Evolutionary conservation across 1,139 yeast genomes (phyloP).

Genomic region (Keqinozyma sinolaborantium): DNA sequence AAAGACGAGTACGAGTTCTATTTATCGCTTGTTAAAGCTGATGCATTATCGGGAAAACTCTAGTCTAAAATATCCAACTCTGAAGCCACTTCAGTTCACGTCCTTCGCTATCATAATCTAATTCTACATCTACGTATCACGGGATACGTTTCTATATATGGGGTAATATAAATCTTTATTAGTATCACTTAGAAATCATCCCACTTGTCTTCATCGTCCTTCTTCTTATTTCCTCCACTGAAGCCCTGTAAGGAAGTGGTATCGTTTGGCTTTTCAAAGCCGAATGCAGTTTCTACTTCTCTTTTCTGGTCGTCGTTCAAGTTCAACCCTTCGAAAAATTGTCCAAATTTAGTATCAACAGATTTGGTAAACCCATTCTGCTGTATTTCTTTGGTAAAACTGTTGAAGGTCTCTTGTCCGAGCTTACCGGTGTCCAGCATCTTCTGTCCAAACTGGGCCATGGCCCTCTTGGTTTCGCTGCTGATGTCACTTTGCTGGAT

Average conservation of each 20-base stretch:
- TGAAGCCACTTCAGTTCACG: background rate
- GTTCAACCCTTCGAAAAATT: slow-evolving; percentile 45
- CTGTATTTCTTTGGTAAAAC: slow-evolving; percentile 50
- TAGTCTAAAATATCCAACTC: too few relatives aligned
- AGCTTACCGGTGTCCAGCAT: slow-evolving; percentile 85
- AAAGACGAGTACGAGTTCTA: slow-evolving; percentile 30
- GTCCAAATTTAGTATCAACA: slow-evolving; percentile 49
- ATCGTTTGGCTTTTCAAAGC: slow-evolving; percentile 57
- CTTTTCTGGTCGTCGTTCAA: slow-evolving; percentile 19
- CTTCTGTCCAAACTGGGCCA: slow-evolving; percentile 92
- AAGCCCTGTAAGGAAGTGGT: slow-evolving; percentile 57
- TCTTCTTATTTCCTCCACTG: slow-evolving; percentile 29
- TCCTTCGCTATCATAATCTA: background rate
- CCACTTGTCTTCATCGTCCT: slow-evolving; percentile 42
- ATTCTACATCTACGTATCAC: background rate
- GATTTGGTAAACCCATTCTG: slow-evolving; percentile 31
- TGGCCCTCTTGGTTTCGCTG: slow-evolving; percentile 80
- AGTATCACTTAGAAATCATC: slow-evolving; percentile 34
- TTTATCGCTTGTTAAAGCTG: slow-evolving; percentile 6
- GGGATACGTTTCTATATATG: too few relatives aligned
- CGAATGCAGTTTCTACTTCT: slow-evolving; percentile 65
- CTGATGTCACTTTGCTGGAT: slow-evolving; percentile 79
- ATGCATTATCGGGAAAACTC: background rate
- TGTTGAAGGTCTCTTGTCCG: slow-evolving; percentile 62
- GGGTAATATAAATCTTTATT: background rate